Conservation (phyloP, 2,329 filamentous ascomycete species). For the Venturia nashicola region DNA sequence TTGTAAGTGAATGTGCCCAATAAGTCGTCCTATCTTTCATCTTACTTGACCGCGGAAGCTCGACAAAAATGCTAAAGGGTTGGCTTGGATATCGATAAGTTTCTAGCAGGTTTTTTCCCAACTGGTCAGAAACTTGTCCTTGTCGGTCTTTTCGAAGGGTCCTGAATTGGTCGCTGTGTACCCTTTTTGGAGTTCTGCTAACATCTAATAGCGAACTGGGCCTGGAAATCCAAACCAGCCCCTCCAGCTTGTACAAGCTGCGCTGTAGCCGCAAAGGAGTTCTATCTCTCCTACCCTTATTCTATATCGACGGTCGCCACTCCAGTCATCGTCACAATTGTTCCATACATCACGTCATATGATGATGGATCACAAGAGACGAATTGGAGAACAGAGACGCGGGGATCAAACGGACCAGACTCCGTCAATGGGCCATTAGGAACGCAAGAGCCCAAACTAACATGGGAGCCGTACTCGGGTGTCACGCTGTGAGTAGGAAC, state of each 20-base stretch:
- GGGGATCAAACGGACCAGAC: neutral
- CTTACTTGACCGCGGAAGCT: too few relatives aligned
- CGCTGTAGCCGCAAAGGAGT: neutral
- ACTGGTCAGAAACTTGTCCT: too few relatives aligned
- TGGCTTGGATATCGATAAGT: too few relatives aligned
- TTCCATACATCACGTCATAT: neutral
- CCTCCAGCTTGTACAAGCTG: neutral
- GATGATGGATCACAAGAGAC: neutral
- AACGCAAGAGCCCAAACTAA: neutral
- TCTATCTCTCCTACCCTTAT: neutral
- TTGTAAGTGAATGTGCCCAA: neutral
- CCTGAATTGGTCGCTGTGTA: too few relatives aligned
- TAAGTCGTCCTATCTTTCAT: too few relatives aligned
- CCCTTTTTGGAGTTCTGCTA: neutral
- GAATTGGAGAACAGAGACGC: neutral
- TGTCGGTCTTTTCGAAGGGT: too few relatives aligned
- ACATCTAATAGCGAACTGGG: neutral
- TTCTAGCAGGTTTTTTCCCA: too few relatives aligned
- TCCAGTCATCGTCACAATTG: neutral
- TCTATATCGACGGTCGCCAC: neutral
- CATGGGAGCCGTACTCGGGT: neutral
- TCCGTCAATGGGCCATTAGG: neutral
- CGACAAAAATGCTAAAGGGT: too few relatives aligned
- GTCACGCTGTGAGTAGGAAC: neutral
- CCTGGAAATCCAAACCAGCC: neutral